Evolutionary conservation across 257 asterid species (phyloP).

Genomic region (Nicotiana tomentosiformis): DNA sequence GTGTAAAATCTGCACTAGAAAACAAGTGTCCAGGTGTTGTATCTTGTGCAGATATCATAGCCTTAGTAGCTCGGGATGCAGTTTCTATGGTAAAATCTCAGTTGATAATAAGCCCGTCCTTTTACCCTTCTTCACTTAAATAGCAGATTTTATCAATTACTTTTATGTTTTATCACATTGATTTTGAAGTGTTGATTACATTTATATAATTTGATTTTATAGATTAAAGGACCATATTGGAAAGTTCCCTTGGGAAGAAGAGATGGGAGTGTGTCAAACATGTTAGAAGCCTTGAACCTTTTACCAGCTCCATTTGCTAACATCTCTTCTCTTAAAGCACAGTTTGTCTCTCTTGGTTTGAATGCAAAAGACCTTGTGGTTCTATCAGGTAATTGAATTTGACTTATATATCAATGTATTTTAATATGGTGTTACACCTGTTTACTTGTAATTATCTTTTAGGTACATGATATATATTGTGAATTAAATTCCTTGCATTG

Average conservation of each 20-base stretch:
- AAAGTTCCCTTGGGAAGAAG: conserved; percentile 48
- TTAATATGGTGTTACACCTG: no score
- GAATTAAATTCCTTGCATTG: no score
- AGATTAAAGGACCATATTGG: conserved; percentile 44
- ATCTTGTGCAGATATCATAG: conserved; percentile 70
- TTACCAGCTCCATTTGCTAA: conserved; percentile 44
- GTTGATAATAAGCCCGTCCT: no score
- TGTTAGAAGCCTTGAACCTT: conserved; percentile 14
- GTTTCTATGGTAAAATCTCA: conserved; percentile 19
- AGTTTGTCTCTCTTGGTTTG: conserved; percentile 41
- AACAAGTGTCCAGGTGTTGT: conserved; percentile 55
- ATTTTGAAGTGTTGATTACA: not conserved
- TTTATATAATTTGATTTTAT: not conserved
- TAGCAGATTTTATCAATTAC: no score
- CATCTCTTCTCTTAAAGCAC: conserved; percentile 30
- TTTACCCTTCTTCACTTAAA: no score
- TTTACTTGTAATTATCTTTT: no score
- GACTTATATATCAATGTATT: no score
- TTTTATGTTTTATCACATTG: not conserved
- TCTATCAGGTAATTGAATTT: conserved; percentile 35
- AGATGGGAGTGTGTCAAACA: conserved; percentile 44
- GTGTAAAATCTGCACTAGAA: conserved; percentile 49
- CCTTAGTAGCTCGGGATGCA: conserved; percentile 56
- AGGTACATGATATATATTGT: no score
- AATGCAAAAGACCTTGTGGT: conserved; percentile 48